Base-by-base conservation (phyloP, 495 filamentous ascomycete species). In the Xylaria intraflava region DNA sequence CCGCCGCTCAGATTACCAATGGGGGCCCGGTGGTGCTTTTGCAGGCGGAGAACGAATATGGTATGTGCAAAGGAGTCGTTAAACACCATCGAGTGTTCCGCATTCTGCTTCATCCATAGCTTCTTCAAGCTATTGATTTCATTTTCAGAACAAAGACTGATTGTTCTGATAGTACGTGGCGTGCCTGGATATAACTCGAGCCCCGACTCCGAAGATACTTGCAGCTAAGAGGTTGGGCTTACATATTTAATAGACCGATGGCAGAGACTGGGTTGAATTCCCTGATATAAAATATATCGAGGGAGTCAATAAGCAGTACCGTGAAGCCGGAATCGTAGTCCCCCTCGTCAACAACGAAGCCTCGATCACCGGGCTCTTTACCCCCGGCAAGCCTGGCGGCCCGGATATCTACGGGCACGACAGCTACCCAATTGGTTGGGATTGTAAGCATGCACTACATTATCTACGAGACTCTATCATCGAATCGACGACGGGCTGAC, bases 371-470 rank as follows among this genome's bases (percentile, higher is more conserved):
- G 87, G 85, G 2, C 70, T 83, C 57, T 82, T 86, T 58, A 80
- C 77, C n/a, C 84, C 87, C 12, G 84, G 82, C 1, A 81, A 77
- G 3, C 58, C 66, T 14, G 85, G 83, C 0, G 77, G 78, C 38
- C 83, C 86, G 12, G 85, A 91, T 65, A 89, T 92, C 33, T 92
- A 92, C 57, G 86, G 87, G 1, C 81, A 87, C 61, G 86, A 90
- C 61, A 71, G 69, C 10, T 90, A 90, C 63, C 88, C 87, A 17
- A 68, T 89, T 57, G 81, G 83, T 7, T 81, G 80, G 51, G 76
- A 84, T 57, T 87, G 83, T 54, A 56, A 72, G 17, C 69, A 79
- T 53, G 75, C 10, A 11, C 6, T 14, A 11, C 1, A 1, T 36
- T n/a, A 2, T 12, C 8, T n/a, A n/a, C n/a, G n/a, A n/a, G 16